phyloP scores from a whole-genome alignment of 2,329 filamentous ascomycete genomes.

The Xylariomycetidae sp. region DNA sequence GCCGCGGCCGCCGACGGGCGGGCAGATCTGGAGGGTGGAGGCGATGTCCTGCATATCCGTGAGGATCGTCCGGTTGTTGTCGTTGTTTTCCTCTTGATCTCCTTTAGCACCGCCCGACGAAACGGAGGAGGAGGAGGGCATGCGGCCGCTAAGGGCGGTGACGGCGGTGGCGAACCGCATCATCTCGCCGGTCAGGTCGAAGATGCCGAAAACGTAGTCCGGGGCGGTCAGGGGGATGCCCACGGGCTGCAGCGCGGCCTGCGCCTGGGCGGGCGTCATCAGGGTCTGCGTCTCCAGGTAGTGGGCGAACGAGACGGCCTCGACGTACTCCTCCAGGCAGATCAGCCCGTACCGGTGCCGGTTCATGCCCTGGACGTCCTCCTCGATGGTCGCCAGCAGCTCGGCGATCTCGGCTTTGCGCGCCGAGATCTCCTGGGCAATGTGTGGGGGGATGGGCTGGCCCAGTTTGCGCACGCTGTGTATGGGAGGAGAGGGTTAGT shows the following conservation, averaged over 20 bases:
- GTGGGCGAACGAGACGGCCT: conserved; percentile 81
- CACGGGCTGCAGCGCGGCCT: conserved; percentile 36
- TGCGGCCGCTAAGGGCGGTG: conserved; percentile 65
- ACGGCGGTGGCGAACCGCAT: conserved; percentile 94
- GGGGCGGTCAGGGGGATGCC: conserved; percentile 64
- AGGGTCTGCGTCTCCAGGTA: conserved; percentile 76
- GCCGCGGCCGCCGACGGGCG: conserved; percentile 46
- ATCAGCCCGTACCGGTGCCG: conserved; percentile 81
- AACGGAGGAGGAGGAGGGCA: conserved; percentile 18
- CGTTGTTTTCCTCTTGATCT: conserved; percentile 10
- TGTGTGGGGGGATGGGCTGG: conserved; percentile 58
- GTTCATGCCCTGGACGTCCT: conserved; percentile 73
- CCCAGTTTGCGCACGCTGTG: conserved; percentile 58
- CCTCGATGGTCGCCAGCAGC: conserved; percentile 60
- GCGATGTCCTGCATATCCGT: conserved; percentile 75
- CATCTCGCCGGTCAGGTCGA: conserved; percentile 90
- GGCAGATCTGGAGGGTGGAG: conserved; percentile 68
- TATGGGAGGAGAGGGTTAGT: background rate
- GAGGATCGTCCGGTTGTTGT: conserved; percentile 53
- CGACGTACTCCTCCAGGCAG: conserved; percentile 90
- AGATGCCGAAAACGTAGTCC: conserved; percentile 86
- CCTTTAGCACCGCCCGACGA: conserved; percentile 26
- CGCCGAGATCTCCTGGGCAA: conserved; percentile 62
- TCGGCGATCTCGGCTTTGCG: conserved; percentile 65
- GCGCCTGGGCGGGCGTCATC: conserved; percentile 60